Percentiles rank a stretch among this genome's conserved stretches.
phyloP scores from a whole-genome alignment of 2,329 filamentous ascomycete genomes.

The Epichloe hybrida region DNA sequence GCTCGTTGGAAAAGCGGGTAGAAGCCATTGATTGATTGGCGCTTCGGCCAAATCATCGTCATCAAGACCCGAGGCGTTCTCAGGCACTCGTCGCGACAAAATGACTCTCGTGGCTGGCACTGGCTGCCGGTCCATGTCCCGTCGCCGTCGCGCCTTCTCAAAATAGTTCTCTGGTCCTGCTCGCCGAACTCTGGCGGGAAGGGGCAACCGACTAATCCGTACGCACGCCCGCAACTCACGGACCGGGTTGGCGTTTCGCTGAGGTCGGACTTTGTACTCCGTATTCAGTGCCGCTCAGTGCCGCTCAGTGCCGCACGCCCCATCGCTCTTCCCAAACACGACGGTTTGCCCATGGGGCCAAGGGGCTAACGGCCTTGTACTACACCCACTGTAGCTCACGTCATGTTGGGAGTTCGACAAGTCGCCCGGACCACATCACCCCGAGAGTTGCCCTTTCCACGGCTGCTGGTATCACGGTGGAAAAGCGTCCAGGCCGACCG shows the following conservation, averaged over 20 bases:
- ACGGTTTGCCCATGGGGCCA: background rate
- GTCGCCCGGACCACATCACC: no score
- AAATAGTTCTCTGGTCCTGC: background rate
- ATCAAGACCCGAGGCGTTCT: background rate
- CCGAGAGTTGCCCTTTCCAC: no score
- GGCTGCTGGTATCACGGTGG: no score
- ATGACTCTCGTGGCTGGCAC: no score
- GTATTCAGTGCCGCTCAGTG: no score
- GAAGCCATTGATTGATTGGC: constrained; percentile 2
- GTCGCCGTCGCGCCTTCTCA: no score
- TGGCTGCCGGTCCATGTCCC: no score
- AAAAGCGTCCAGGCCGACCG: no score
- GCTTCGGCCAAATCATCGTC: constrained; percentile 2
- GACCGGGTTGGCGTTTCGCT: background rate
- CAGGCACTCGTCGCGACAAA: no score
- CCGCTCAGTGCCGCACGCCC: no score
- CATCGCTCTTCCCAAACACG: background rate
- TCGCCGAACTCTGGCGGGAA: background rate
- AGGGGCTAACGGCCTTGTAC: background rate
- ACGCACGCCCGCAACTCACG: background rate
- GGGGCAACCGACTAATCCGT: background rate
- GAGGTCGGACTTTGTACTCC: background rate
- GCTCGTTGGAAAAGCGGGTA: constrained; percentile 8
- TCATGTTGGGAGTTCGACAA: background rate
- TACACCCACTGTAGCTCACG: no score